These are phyloP conservation scores for Neospermospora avenae DNA, from an alignment of 2,329 filamentous ascomycete species.

Conservation along the genomic window DNA sequence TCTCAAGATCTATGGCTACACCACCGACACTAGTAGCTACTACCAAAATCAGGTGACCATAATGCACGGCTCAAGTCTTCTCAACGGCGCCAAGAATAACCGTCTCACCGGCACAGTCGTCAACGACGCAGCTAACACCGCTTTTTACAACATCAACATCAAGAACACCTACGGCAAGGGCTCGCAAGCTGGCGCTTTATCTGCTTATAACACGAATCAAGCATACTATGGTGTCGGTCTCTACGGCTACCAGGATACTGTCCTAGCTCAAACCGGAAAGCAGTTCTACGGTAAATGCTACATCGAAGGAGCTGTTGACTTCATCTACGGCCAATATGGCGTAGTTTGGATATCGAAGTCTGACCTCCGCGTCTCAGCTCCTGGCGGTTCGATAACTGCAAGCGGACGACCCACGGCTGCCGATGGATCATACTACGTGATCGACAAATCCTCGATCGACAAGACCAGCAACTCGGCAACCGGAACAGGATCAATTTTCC, in stretches of 20 bases:
- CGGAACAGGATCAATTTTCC: slow-evolving; percentile 41
- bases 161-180: slow-evolving; percentile 49
- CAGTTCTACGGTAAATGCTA: slow-evolving; percentile 54
- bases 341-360: slow-evolving; percentile 49
- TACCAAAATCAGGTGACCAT: slow-evolving; percentile 48
- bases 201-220: slow-evolving; percentile 48
- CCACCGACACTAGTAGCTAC: slow-evolving; percentile 45
- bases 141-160: slow-evolving; percentile 59
- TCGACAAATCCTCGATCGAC: slow-evolving; percentile 49
- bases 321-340: slow-evolving; percentile 55
- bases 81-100: slow-evolving; percentile 42
- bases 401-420: slow-evolving; percentile 41
- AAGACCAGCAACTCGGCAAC: slow-evolving; percentile 41
- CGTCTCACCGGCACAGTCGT: slow-evolving; percentile 35
- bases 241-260: slow-evolving; percentile 55
- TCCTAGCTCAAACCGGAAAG: slow-evolving; percentile 47
- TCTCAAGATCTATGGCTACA: slow-evolving; percentile 53
- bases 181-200: slow-evolving; percentile 51
- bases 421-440: slow-evolving; percentile 49
- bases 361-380: slow-evolving; percentile 44
- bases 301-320: slow-evolving; percentile 57
- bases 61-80: slow-evolving; percentile 40
- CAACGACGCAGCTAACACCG: slow-evolving; percentile 43
- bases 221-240: slow-evolving; percentile 56
- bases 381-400: slow-evolving; percentile 46